Evolutionary conservation across 768 basidiomycete genomes (phyloP).

Genomic region (Xerocomellus chrysenteron): DNA sequence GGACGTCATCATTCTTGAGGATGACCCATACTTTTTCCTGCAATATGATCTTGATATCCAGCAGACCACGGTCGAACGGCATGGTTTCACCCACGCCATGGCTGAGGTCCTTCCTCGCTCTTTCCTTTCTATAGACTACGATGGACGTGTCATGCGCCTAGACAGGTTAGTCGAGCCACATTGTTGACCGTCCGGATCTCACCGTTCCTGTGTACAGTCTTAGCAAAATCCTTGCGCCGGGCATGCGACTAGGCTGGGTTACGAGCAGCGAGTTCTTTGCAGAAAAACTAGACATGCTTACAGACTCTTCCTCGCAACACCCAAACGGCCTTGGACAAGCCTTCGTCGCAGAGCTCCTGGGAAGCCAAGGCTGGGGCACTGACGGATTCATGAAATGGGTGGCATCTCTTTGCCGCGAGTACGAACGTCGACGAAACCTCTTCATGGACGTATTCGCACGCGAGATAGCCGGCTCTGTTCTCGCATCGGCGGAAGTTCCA

Average conservation of each 20-base stretch:
- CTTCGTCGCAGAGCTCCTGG: constrained; percentile 44
- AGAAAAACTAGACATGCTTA: constrained; percentile 42
- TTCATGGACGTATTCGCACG: constrained; percentile 42
- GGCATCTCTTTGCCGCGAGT: constrained; percentile 47
- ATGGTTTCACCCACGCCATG: constrained; percentile 31
- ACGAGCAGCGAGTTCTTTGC: constrained; percentile 43
- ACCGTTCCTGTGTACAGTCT: constrained; percentile 31
- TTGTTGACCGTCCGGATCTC: not conserved
- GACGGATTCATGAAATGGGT: constrained; percentile 49
- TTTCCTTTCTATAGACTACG: constrained; percentile 47
- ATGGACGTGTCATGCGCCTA: constrained; percentile 48
- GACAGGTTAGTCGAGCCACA: constrained; percentile 35
- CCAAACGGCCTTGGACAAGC: constrained; percentile 51
- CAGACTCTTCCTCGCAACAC: constrained; percentile 48
- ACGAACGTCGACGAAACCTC: constrained; percentile 47
- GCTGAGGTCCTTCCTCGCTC: constrained; percentile 38
- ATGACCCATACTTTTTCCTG: constrained; percentile 52
- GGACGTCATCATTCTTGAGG: constrained; percentile 53
- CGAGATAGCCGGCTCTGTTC: constrained; percentile 33
- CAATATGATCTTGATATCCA: constrained; percentile 38
- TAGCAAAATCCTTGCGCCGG: constrained; percentile 53
- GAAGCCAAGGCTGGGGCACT: constrained; percentile 41
- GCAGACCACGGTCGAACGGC: constrained; percentile 22
- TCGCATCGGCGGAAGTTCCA: constrained; percentile 35
- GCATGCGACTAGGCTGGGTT: constrained; percentile 53